phyloP scores from a whole-genome alignment of 306 rosid species.

The Fagus sylvatica region DNA sequence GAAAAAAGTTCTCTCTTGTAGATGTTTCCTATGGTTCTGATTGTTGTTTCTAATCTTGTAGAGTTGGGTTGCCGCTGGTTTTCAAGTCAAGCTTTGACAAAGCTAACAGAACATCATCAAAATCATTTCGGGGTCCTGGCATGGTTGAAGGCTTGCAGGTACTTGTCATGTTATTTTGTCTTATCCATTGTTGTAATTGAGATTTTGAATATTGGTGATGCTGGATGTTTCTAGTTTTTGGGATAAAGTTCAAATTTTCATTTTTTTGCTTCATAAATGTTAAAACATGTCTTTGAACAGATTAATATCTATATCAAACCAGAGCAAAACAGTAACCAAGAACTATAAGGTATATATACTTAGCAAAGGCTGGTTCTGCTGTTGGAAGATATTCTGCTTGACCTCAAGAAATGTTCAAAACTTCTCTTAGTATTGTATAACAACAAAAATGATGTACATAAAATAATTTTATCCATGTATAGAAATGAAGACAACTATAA shows the following conservation, averaged over 20 bases:
- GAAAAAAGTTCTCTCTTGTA: too few species aligned
- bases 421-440: not conserved
- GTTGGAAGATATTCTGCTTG: not conserved
- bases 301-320: not conserved
- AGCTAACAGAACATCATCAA: too few species aligned
- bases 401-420: not conserved
- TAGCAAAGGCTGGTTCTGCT: not conserved
- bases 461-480: not conserved
- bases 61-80: conserved; percentile 58
- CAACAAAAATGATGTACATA: not conserved
- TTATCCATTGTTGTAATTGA: too few species aligned
- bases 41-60: too few species aligned
- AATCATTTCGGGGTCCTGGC: too few species aligned
- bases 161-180: too few species aligned
- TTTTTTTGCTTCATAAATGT: not conserved
- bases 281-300: not conserved
- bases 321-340: not conserved
- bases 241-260: not conserved
- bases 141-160: too few species aligned
- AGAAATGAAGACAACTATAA: not conserved
- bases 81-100: conserved; percentile 37
- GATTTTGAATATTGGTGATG: conserved; percentile 2
- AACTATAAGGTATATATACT: not conserved
- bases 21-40: too few species aligned
- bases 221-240: not conserved